phyloP scores from a whole-genome alignment of 306 rosid genomes.

The Spatholobus suberectus region DNA sequence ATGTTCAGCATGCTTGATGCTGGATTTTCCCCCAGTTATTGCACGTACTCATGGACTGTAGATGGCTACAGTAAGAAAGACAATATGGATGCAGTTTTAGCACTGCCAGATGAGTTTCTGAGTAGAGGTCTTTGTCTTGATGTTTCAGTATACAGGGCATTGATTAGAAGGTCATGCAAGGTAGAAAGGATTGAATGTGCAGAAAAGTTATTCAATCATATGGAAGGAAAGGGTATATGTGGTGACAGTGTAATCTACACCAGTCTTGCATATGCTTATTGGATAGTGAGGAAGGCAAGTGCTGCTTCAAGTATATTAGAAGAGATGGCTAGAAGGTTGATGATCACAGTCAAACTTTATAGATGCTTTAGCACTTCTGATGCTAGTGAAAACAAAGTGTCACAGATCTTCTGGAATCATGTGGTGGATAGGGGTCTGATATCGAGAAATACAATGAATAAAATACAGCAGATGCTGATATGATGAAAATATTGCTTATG shows the following conservation, averaged over 20 bases:
- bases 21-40: slow-evolving; percentile 72
- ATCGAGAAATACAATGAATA: slow-evolving; percentile 66
- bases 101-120: slow-evolving; percentile 67
- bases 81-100: slow-evolving; percentile 62
- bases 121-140: slow-evolving; percentile 65
- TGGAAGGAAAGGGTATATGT: slow-evolving; percentile 63
- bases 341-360: slow-evolving; percentile 72
- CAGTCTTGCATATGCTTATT: slow-evolving; percentile 73
- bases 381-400: slow-evolving; percentile 47
- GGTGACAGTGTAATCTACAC: slow-evolving; percentile 75
- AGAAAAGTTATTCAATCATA: slow-evolving; percentile 58
- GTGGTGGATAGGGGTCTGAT: slow-evolving; percentile 67
- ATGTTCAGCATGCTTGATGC: slow-evolving; percentile 73
- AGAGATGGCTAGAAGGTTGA: slow-evolving; percentile 76
- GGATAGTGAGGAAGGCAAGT: slow-evolving; percentile 68
- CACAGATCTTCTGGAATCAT: slow-evolving; percentile 75
- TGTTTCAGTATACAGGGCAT: slow-evolving; percentile 75
- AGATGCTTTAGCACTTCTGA: slow-evolving; percentile 59
- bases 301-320: slow-evolving; percentile 56
- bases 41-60: slow-evolving; percentile 78
- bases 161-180: slow-evolving; percentile 82
- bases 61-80: slow-evolving; percentile 69
- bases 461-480: slow-evolving; percentile 53
- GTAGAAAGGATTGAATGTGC: slow-evolving; percentile 64
- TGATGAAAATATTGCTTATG: slow-evolving; percentile 23